A percentile compares a stretch with the other conserved stretches of the same genome.
Conservation (phyloP, 345 rosid species). For the Excoecaria agallocha region DNA sequence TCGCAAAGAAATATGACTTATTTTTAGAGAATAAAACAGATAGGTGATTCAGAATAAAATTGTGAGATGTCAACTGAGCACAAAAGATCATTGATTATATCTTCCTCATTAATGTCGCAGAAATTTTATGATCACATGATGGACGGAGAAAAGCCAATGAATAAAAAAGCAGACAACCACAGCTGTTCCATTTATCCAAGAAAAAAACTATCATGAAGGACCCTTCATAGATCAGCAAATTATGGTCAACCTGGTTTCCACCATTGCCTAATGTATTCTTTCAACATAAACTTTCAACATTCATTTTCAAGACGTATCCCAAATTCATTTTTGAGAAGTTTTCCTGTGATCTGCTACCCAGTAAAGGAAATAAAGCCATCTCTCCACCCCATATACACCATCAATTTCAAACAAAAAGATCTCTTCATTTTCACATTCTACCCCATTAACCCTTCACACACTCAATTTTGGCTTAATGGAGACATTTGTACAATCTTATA, state of each 20-base stretch:
- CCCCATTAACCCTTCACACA: neutral
- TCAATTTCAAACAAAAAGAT: neutral
- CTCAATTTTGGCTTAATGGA: neutral
- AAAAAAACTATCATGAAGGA: neutral
- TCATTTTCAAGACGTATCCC: neutral
- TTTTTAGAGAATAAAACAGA: neutral
- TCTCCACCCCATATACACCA: neutral
- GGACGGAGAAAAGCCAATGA: neutral
- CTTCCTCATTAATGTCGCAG: neutral
- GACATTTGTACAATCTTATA: neutral
- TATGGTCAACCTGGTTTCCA: neutral
- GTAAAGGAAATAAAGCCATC: neutral
- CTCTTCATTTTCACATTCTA: neutral
- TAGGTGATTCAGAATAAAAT: neutral
- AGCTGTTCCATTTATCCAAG: neutral
- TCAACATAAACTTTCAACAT: neutral
- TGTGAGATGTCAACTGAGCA: neutral
- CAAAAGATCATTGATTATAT: neutral
- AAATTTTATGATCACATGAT: neutral
- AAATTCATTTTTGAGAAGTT: neutral
- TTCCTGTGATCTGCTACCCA: neutral
- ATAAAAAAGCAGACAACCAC: neutral
- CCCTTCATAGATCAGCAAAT: neutral
- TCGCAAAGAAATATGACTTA: neutral
- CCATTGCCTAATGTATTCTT: neutral